Evolutionary conservation across 805 yeast species (phyloP).

Genomic region (Cyberlindnera petersonii): DNA sequence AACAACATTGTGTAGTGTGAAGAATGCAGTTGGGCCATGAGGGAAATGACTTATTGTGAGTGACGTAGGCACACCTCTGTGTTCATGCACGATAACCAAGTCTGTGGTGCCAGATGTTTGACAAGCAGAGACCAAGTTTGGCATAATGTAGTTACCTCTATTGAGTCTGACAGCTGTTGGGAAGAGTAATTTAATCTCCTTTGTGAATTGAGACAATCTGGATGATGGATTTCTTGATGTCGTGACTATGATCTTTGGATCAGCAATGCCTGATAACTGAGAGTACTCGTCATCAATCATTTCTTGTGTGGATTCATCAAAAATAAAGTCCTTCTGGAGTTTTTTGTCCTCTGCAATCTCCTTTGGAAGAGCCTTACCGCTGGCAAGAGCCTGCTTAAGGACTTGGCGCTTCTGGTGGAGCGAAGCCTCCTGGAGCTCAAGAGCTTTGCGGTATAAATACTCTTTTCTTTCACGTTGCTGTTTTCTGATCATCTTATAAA

Average conservation of each 20-base stretch:
- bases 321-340: conserved; percentile 76
- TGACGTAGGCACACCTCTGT: conserved; percentile 97
- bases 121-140: conserved; percentile 81
- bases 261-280: conserved; percentile 79
- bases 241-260: conserved; percentile 88
- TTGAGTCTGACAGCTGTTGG: conserved; percentile 87
- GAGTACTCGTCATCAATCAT: conserved; percentile 90
- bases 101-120: conserved; percentile 79
- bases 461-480: conserved; percentile 97
- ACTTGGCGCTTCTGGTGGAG: conserved; percentile 83
- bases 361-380: conserved; percentile 85
- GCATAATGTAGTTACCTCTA: conserved; percentile 88
- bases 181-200: conserved; percentile 83
- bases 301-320: conserved; percentile 69
- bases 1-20: conserved; percentile 91
- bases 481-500: conserved; percentile 45
- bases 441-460: conserved; percentile 82
- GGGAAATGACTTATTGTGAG: conserved; percentile 92
- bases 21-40: conserved; percentile 94
- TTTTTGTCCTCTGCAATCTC: conserved; percentile 86
- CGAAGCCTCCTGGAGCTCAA: conserved; percentile 85
- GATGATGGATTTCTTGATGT: conserved; percentile 91
- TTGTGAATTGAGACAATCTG: conserved; percentile 82
- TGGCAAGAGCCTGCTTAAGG: conserved; percentile 80
- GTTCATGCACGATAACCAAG: conserved; percentile 84